phyloP scores from a whole-genome alignment of 2,329 filamentous ascomycete genomes.

The Hawksworthiomyces lignivorus region DNA sequence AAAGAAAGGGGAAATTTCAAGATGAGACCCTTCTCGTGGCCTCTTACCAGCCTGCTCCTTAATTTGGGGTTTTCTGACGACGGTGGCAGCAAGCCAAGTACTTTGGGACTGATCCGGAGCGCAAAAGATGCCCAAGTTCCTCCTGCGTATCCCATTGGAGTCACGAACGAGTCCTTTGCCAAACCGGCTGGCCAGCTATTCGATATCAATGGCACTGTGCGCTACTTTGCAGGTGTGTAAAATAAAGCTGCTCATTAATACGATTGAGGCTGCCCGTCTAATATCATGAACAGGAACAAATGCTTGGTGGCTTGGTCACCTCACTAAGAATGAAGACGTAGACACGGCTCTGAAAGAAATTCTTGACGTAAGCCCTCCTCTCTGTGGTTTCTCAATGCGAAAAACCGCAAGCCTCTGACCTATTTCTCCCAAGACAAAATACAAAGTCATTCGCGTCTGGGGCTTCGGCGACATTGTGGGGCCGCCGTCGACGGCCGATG shows the following conservation, averaged over 20 bases:
- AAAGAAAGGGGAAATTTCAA: too few relatives aligned
- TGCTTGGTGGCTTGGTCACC: slow-evolving; percentile 14
- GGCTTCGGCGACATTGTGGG: slow-evolving; percentile 43
- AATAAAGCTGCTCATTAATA: too few relatives aligned
- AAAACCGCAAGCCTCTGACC: too few relatives aligned
- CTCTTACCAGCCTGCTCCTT: too few relatives aligned
- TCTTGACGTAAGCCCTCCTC: slow-evolving; percentile 7
- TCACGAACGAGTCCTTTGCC: slow-evolving; percentile 8
- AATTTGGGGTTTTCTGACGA: too few relatives aligned
- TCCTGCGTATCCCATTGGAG: slow-evolving; percentile 10
- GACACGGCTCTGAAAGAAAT: slow-evolving; percentile 13
- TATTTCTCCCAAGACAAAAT: slow-evolving; percentile 24
- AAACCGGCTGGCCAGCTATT: slow-evolving; percentile 10
- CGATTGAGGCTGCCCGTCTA: too few relatives aligned
- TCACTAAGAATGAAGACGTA: slow-evolving; percentile 11
- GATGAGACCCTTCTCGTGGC: too few relatives aligned
- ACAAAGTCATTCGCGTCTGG: slow-evolving; percentile 45
- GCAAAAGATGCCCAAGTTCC: slow-evolving; percentile 2
- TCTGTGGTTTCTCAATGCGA: too few relatives aligned
- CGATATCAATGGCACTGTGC: slow-evolving; percentile 11
- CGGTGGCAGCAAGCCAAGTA: too few relatives aligned
- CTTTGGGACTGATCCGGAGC: background rate
- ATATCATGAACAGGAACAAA: slow-evolving; percentile 15
- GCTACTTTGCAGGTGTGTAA: slow-evolving; percentile 11
- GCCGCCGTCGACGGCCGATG: slow-evolving; percentile 18